Percentiles rank a stretch among this genome's conserved stretches.
phyloP scores from a whole-genome alignment of 2,329 filamentous ascomycete species.

The Paraphaeosphaeria sporulosa region DNA sequence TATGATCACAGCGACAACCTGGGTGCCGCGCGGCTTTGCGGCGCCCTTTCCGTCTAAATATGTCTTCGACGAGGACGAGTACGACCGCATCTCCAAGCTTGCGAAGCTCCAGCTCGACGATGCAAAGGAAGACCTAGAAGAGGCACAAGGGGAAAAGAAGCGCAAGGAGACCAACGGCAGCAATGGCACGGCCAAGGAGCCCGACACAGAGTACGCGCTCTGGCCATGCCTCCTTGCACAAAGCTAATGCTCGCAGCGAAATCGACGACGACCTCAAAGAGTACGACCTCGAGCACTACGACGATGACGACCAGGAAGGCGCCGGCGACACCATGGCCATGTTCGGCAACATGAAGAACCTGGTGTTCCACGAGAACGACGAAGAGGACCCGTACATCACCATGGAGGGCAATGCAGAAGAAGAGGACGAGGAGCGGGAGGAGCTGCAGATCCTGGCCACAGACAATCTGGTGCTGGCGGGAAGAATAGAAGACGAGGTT shows the following conservation, averaged over 20 bases:
- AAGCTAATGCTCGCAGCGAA: constrained; percentile 39
- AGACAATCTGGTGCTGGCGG: constrained; percentile 90
- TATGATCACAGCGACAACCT: constrained; percentile 62
- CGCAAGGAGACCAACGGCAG: constrained; percentile 46
- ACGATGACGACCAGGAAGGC: constrained; percentile 77
- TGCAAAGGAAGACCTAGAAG: constrained; percentile 75
- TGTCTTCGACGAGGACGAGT: constrained; percentile 61
- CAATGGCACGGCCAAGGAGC: constrained; percentile 25
- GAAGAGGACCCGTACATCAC: constrained; percentile 98
- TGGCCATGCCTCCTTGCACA: neutral
- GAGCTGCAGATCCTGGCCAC: constrained; percentile 92
- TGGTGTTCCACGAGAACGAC: constrained; percentile 93
- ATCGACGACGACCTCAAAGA: constrained; percentile 89
- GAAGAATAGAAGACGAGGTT: constrained; percentile 95
- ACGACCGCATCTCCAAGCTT: constrained; percentile 58
- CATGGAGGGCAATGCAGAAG: constrained; percentile 70
- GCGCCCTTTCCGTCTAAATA: constrained; percentile 59
- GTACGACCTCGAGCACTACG: constrained; percentile 95
- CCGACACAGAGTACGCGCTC: constrained; percentile 26
- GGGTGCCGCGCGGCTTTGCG: constrained; percentile 61
- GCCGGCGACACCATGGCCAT: constrained; percentile 82
- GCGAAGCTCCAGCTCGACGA: constrained; percentile 80
- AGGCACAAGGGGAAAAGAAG: constrained; percentile 66
- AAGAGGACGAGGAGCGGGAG: constrained; percentile 89
- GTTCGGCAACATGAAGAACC: constrained; percentile 92